phyloP scores from a whole-genome alignment of 768 basidiomycete species.

The Brasilioporus rufonigricans region DNA sequence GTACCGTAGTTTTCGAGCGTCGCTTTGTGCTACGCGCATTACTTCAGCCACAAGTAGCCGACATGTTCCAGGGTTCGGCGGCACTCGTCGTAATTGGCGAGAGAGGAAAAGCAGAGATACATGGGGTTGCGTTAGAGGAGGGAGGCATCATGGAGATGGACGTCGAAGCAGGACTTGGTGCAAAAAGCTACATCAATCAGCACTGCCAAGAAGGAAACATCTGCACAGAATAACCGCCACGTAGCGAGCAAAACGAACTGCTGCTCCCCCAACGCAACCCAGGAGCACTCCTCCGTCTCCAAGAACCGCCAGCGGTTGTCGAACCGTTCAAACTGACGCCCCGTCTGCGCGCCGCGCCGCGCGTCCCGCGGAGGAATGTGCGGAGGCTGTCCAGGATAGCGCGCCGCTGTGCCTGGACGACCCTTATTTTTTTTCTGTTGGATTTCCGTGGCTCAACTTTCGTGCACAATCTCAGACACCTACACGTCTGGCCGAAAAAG shows the following conservation, averaged over 20 bases:
- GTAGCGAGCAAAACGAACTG: slow-evolving; percentile 55
- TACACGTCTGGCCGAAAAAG: too few species aligned
- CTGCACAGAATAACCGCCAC: slow-evolving; percentile 30
- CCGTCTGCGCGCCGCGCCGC: slow-evolving; percentile 6
- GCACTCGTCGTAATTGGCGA: slow-evolving; percentile 56
- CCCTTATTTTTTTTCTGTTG: too few species aligned
- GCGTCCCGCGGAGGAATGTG: too few species aligned
- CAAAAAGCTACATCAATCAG: slow-evolving; percentile 17
- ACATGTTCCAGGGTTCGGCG: slow-evolving; percentile 52
- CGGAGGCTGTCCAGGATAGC: slow-evolving; percentile 27
- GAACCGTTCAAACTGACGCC: slow-evolving; percentile 16
- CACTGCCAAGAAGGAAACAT: not conserved
- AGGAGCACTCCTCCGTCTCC: slow-evolving; percentile 52
- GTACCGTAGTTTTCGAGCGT: slow-evolving; percentile 53
- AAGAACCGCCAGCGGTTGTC: slow-evolving; percentile 47
- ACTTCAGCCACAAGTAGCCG: slow-evolving; percentile 54
- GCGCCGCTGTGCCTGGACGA: slow-evolving; percentile 19
- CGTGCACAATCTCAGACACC: too few species aligned
- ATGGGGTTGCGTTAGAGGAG: slow-evolving; percentile 53
- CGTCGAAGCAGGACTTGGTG: slow-evolving; percentile 49
- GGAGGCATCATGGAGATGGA: slow-evolving; percentile 60
- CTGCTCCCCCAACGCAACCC: slow-evolving; percentile 50
- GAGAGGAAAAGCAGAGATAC: slow-evolving; percentile 51
- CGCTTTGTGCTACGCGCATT: slow-evolving; percentile 56
- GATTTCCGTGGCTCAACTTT: too few species aligned